Evolutionary conservation across 768 basidiomycete species (phyloP).

Genomic region (Cystoderma amianthinum): DNA sequence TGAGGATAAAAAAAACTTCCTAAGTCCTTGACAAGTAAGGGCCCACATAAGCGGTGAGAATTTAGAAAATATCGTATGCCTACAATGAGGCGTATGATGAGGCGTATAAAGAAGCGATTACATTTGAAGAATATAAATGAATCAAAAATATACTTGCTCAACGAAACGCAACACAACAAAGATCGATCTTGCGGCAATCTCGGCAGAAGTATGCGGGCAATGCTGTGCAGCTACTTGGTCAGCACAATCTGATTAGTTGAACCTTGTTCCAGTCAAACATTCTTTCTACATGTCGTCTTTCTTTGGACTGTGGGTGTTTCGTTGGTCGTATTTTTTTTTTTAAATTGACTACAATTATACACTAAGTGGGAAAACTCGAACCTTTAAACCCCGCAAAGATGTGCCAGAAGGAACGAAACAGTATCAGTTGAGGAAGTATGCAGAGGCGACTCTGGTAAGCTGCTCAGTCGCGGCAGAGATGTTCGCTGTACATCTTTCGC

Average conservation of each 20-base stretch:
- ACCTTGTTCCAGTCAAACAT: not conserved
- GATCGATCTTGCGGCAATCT: too few relatives aligned
- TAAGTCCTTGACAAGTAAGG: too few relatives aligned
- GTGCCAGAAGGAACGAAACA: constrained; percentile 96
- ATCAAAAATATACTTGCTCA: too few relatives aligned
- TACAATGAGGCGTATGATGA: too few relatives aligned
- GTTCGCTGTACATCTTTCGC: not conserved
- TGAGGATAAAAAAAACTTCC: too few relatives aligned
- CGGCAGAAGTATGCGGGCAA: too few relatives aligned
- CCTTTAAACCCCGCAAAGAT: constrained; percentile 95
- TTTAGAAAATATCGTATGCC: too few relatives aligned
- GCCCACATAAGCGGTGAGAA: too few relatives aligned
- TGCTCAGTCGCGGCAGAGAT: constrained; percentile 2
- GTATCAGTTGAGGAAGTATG: constrained; percentile 96
- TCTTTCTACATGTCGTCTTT: constrained; percentile 96
- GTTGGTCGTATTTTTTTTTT: not conserved
- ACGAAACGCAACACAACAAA: too few relatives aligned
- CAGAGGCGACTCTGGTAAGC: constrained; percentile 88
- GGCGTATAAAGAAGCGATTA: too few relatives aligned
- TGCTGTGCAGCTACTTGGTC: too few relatives aligned
- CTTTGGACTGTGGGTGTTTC: constrained; percentile 68
- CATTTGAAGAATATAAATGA: too few relatives aligned
- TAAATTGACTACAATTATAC: not conserved
- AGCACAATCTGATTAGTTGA: not conserved
- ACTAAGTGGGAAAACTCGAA: constrained; percentile 78